Evolutionary conservation across 2,329 filamentous ascomycete genomes (phyloP).

Genomic region (Stachybotrys elegans): DNA sequence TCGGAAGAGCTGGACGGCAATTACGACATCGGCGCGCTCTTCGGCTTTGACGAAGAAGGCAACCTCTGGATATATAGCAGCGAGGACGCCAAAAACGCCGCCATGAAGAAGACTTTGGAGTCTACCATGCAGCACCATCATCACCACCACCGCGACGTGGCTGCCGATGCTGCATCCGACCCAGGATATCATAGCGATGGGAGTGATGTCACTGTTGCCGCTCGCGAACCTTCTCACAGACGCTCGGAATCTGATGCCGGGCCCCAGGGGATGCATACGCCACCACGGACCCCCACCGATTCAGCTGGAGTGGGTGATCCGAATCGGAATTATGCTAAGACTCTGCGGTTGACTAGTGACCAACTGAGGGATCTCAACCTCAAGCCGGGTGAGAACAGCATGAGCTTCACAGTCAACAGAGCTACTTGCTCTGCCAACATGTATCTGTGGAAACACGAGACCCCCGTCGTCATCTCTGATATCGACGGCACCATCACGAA

Average conservation of each 20-base stretch:
- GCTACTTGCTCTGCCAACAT: conserved; percentile 89
- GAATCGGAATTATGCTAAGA: conserved; percentile 92
- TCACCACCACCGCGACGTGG: conserved; percentile 42
- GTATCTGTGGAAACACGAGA: conserved; percentile 89
- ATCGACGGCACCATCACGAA: conserved; percentile 99
- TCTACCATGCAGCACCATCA: conserved; percentile 40
- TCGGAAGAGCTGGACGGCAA: conserved; percentile 90
- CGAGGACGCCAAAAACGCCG: conserved; percentile 89
- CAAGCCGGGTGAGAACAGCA: conserved; percentile 79
- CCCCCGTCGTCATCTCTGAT: conserved; percentile 94
- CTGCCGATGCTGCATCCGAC: conserved; percentile 81
- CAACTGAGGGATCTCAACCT: conserved; percentile 84
- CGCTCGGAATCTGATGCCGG: conserved; percentile 64
- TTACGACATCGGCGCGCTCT: conserved; percentile 92
- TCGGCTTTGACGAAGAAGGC: conserved; percentile 90
- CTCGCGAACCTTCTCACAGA: conserved; percentile 44
- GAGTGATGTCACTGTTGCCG: conserved; percentile 52
- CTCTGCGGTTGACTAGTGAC: conserved; percentile 87
- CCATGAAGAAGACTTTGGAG: conserved; percentile 61
- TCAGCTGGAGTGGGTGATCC: conserved; percentile 61
- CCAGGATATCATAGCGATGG: conserved; percentile 95
- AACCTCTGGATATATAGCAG: conserved; percentile 99
- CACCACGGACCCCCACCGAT: conserved; percentile 65
- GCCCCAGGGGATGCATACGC: conserved; percentile 51
- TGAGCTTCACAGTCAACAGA: conserved; percentile 95